phyloP scores from a whole-genome alignment of 1,284 basidiomycete genomes.

The Rhizoctonia solani region DNA sequence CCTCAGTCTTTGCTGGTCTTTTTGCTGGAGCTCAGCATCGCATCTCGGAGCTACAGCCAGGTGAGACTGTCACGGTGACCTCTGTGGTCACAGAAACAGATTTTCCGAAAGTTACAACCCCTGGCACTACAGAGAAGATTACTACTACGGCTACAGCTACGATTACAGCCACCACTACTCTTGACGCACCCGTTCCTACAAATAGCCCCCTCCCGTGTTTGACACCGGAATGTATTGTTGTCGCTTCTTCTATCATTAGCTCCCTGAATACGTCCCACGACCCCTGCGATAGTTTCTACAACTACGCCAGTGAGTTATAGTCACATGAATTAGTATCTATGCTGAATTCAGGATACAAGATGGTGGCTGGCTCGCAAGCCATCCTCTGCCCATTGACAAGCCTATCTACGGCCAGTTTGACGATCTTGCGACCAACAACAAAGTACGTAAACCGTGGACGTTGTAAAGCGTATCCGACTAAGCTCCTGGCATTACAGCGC shows the following conservation, averaged over 20 bases:
- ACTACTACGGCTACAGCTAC: slow-evolving; percentile 42
- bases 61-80: slow-evolving; percentile 44
- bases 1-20: slow-evolving; percentile 87
- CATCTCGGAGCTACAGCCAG: slow-evolving; percentile 53
- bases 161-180: slow-evolving; percentile 38
- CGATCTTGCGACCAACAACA: slow-evolving; percentile 49
- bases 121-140: slow-evolving; percentile 41
- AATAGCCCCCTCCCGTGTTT: slow-evolving; percentile 58
- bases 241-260: slow-evolving; percentile 81
- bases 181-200: slow-evolving; percentile 16
- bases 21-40: slow-evolving; percentile 86
- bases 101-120: slow-evolving; percentile 43
- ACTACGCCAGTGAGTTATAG: slow-evolving; percentile 74
- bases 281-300: slow-evolving; percentile 95
- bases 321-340: slow-evolving; percentile 38
- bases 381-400: slow-evolving; percentile 86
- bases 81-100: slow-evolving; percentile 37
- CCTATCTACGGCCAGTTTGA: slow-evolving; percentile 57
- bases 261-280: slow-evolving; percentile 82
- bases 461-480: slow-evolving; percentile 44
- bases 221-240: slow-evolving; percentile 78
- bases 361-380: slow-evolving; percentile 79
- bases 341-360: slow-evolving; percentile 39
- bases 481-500: slow-evolving; percentile 63
- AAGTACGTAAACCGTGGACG: slow-evolving; percentile 45